Base-by-base conservation (phyloP, 176 grass and related monocot species). In the Juncus effusus region DNA sequence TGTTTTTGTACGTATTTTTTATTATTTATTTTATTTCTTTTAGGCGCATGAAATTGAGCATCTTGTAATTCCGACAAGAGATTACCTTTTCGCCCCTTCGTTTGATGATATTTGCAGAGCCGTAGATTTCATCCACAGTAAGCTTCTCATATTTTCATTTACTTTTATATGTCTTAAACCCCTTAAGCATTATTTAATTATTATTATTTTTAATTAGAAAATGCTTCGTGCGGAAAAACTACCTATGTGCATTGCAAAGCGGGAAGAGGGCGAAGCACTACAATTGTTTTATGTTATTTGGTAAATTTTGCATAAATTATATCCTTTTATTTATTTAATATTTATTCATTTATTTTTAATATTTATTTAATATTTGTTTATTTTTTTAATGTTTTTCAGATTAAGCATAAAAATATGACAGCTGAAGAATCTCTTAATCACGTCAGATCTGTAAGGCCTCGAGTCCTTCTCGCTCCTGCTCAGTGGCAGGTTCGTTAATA, bases 191-290 rank as follows among this genome's bases (percentile, higher is more conserved):
- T 59, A 38, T 64, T 65, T n/a, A 28, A 54, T 14, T 40, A 19
- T 44, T 68, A 12, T 42, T 37, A 38, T 64, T 63, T 59, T 47
- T 82, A 69, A 82, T 56, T 73, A 99, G 95, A 69, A 13, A 99
- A 94, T 77, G 66, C 78, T 70, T 85, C 54, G 47, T 68, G 65
- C 41, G 86, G 81, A 36, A 74, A 65, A 12, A 90, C 41, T 67
- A 94, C 95, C 16, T 99, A 99, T 67, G 95, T 99, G 36, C 95
- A 99, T 68, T 99, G 95, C 80, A 99, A 99, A 87, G 95, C 95
- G 80, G 95, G 95, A 90, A 87, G 95, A 63, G 95, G 89, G 40
- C 83, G 89, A 40, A 99, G 95, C 76, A 89, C 95, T 37, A 99
- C 95, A 40, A 77, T 99, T 87, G 95, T 94, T 63, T 69, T 99